Percentiles rank a stretch among this genome's conserved stretches.
These are phyloP conservation scores for Neurospora sp. DNA, from an alignment of 2,329 filamentous ascomycete genomes.

Conservation along the genomic window DNA sequence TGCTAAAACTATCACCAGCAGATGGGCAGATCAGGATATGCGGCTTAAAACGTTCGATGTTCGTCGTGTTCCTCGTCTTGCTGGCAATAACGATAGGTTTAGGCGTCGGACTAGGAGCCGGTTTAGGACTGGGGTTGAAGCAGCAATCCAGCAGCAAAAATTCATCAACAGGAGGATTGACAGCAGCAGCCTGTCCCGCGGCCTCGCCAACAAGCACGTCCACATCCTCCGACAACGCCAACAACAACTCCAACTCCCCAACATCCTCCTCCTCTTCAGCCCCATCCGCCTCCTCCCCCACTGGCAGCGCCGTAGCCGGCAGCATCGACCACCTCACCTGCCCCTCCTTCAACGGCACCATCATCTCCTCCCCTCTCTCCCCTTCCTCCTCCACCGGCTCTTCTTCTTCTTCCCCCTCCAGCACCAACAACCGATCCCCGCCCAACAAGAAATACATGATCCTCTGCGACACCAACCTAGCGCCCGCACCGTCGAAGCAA, in stretches of 20 bases:
- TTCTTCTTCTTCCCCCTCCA: not conserved
- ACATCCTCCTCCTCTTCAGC: not conserved
- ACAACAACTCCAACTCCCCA: not conserved
- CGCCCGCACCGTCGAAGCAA: not conserved
- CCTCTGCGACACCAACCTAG: not conserved
- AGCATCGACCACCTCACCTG: not conserved
- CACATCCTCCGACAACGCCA: not conserved
- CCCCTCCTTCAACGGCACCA: not conserved
- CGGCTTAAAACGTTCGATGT: not conserved
- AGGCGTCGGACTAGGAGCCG: not conserved
- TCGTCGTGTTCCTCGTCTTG: not conserved
- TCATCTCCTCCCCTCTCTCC: not conserved
- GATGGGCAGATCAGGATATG: not conserved
- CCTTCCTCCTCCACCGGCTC: not conserved
- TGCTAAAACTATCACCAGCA: not conserved
- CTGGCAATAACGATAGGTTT: not conserved
- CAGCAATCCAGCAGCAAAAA: not conserved
- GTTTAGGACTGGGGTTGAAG: not conserved
- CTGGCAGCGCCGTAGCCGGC: not conserved
- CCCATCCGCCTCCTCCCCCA: not conserved
- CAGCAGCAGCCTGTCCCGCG: not conserved
- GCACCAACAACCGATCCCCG: no score
- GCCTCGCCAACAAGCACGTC: not conserved
- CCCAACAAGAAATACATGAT: not conserved
- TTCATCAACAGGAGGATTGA: not conserved